Evolutionary conservation across 2,329 filamentous ascomycete species (phyloP).

Genomic region (Dactylellina parvicollis): DNA sequence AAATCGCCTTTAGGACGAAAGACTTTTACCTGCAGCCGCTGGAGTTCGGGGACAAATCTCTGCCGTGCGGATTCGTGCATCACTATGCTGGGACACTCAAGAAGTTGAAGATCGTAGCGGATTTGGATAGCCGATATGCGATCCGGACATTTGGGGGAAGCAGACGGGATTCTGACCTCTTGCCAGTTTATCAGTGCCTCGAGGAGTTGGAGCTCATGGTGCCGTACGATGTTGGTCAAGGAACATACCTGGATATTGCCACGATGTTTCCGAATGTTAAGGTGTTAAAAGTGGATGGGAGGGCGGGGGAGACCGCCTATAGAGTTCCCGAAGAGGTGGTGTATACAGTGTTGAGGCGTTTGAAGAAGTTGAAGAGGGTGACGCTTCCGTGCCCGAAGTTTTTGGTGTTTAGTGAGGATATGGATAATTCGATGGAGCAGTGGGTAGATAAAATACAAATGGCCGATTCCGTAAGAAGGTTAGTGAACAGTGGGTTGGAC

Average conservation of each 20-base stretch:
- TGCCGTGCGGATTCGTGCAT: background rate
- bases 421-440: background rate
- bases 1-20: background rate
- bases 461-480: background rate
- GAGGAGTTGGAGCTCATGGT: background rate
- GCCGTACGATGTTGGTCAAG: background rate
- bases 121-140: background rate
- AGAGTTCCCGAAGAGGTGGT: background rate
- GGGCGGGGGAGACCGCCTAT: background rate
- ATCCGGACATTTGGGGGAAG: background rate
- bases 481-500: too few relatives aligned
- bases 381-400: background rate
- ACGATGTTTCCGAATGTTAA: background rate
- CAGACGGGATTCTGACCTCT: background rate
- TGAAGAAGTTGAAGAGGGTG: background rate
- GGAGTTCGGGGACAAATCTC: background rate
- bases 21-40: background rate
- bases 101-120: background rate
- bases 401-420: background rate
- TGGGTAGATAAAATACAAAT: too few relatives aligned
- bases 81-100: background rate
- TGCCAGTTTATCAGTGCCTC: background rate
- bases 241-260: background rate
- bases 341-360: background rate
- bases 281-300: background rate